Percentiles rank a stretch among this genome's conserved stretches.
These are phyloP conservation scores for Meira nashicola DNA, from an alignment of 1,284 basidiomycete genomes.

Conservation along the genomic window DNA sequence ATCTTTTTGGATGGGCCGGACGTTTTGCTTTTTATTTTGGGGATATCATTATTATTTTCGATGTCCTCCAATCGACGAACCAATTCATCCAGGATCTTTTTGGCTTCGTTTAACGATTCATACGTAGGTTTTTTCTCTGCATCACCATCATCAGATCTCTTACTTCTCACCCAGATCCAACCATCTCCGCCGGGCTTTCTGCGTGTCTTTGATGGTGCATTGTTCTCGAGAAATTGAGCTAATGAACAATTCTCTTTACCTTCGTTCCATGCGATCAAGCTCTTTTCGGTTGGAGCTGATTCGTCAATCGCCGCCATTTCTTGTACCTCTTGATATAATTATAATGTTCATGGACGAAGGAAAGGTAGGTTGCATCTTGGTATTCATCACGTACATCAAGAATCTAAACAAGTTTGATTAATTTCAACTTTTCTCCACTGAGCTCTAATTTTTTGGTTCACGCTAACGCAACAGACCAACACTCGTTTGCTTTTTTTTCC, in stretches of 20 bases:
- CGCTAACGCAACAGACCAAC: no score
- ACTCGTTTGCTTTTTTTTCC: no score
- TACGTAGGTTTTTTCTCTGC: neutral
- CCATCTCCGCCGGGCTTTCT: neutral
- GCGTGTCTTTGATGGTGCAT: conserved; percentile 4
- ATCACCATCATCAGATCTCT: neutral
- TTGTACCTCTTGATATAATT: neutral
- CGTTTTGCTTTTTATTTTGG: conserved; percentile 8
- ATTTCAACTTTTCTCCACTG: no score
- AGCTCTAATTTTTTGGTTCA: no score
- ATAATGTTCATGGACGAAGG: no score
- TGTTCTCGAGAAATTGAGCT: neutral
- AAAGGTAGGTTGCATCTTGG: neutral
- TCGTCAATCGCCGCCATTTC: neutral
- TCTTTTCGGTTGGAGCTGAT: neutral
- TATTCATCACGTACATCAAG: no score
- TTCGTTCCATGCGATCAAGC: conserved; percentile 3
- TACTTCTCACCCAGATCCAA: conserved; percentile 6
- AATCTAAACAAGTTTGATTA: no score
- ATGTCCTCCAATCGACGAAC: conserved; percentile 3
- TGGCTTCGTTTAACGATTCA: neutral
- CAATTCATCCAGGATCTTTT: neutral
- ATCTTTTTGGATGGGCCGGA: conserved; percentile 8
- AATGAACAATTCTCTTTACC: neutral
- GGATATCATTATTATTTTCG: conserved; percentile 2